Evolutionary conservation across 345 rosid species (phyloP), one percentile per base, ranked within the genome.

Genomic region (Populus simonii): DNA sequence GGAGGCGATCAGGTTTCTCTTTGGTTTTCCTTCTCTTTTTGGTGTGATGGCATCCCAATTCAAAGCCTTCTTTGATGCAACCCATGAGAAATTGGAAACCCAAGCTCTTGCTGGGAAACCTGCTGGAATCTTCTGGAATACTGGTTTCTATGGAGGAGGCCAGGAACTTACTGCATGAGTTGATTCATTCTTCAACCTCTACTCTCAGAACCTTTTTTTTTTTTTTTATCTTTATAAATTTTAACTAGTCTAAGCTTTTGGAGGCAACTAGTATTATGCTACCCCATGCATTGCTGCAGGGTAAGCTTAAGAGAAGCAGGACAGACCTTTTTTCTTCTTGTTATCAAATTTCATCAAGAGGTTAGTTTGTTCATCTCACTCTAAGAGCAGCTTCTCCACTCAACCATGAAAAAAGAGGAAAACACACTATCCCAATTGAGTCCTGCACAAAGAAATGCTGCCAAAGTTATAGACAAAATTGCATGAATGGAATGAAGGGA

Each of bases 61-160:
- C 79, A 92, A 91, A 88, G 92, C 97, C 18, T 95, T 95, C 86
- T 95, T 92, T 57, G 99, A 95, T 80, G 87, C 93, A 66, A 92
- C 99, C 3, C n/a, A 22, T 41, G 86, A 89, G 62, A 84, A 89
- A 57, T 95, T 98, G 96, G 82, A 85, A 75, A 35, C 89, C 70
- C 98, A 93, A 78, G 90, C 91, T 72, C 98, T 93, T 8, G 96
- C 99, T 0, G 99, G 99, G 20, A 95, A 95, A 79, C 99, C 99
- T 5, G 99, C 98, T 1, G 98, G 99, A 55, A 90, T 95, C 85
- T 95, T 95, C 84, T 95, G 99, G 98, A 95, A 97, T 79, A 93
- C 98, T 4, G 99, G 99, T 71, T 95, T 93, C 79, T 93, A 88
- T 65, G 98, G 98, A 25, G 99, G 98, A 74, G 99, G 99, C 71